These are phyloP conservation scores for Trichocomaceae sp. DNA, from an alignment of 2,329 filamentous ascomycete genomes.

Conservation along the genomic window DNA sequence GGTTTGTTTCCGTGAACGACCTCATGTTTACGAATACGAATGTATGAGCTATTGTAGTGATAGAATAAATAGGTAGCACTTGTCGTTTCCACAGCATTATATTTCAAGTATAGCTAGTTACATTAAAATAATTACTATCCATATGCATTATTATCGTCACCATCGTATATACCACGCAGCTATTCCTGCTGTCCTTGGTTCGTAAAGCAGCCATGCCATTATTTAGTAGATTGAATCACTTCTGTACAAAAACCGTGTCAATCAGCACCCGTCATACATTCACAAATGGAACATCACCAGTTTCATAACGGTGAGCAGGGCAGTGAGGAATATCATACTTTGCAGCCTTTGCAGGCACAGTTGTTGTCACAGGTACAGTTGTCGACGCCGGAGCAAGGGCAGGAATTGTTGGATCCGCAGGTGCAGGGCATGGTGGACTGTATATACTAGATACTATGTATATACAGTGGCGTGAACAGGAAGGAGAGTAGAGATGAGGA, in stretches of 20 bases:
- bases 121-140: neutral
- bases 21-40: neutral
- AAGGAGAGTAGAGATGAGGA: too few species aligned
- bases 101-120: neutral
- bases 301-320: conserved; percentile 1
- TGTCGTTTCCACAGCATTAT: neutral
- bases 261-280: conserved; percentile 15
- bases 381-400: conserved; percentile 27
- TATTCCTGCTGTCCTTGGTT: too few species aligned
- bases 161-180: neutral
- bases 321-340: conserved; percentile 25
- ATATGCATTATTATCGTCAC: neutral
- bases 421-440: conserved; percentile 27
- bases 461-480: too few species aligned
- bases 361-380: conserved; percentile 28
- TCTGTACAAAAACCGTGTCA: conserved; percentile 3
- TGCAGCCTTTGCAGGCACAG: conserved; percentile 34
- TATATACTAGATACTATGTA: too few species aligned
- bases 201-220: too few species aligned
- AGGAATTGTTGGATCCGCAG: conserved; percentile 29
- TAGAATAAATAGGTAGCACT: neutral
- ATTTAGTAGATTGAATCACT: neutral
- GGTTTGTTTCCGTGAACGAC: neutral
- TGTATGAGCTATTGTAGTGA: neutral
- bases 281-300: conserved; percentile 5